Base-by-base conservation (phyloP, 2,329 filamentous ascomycete genomes). In the Diplocarpon mali region DNA sequence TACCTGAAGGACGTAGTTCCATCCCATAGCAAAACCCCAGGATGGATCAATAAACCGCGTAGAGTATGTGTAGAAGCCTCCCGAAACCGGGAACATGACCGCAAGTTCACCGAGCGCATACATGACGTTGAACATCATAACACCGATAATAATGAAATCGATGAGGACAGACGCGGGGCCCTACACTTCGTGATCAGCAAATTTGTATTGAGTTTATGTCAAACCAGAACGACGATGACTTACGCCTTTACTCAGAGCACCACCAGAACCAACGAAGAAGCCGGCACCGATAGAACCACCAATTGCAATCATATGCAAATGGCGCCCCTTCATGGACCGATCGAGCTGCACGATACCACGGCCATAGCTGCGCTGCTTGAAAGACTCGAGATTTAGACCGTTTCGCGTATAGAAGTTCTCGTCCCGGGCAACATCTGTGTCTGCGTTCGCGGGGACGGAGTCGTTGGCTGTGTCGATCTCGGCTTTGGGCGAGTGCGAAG, bases 261-360 rank as follows among this genome's bases (percentile, higher is more conserved):
- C 32, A 34, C 42, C 42, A 29, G 42, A 45, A 16, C 42, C 42
- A 14, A 45, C 42, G 20, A 45, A 45, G 30, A 45, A 45, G n/a
- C 42, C 42, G 35, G 42, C 42, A 35, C 42, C 42, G 32, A 46
- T 45, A 5, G 42, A 45, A 12, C 42, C 42, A 27, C 42, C 81
- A 49, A 85, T 83, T 53, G 81, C 81, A 64, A 76, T 75, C 72
- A 76, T 75, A 56, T 70, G 70, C 38, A 74, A 68, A 51, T 73
- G 71, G 34, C 71, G 63, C 35, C 69, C 66, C 50, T 68, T 66
- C 35, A 74, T 45, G 5, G 43, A 45, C 1, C 43, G 20, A 41
- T 45, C 43, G 14, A 45, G 43, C 27, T 45, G 37, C 12, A 45
- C 43, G 24, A 45, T 35, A 1, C 43, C 43, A 8, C 40, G 31